A percentile compares a stretch with the other conserved stretches of the same genome.
Evolutionary conservation across 2,329 filamentous ascomycete genomes (phyloP).

Genomic region (Niveomyces coronatus): DNA sequence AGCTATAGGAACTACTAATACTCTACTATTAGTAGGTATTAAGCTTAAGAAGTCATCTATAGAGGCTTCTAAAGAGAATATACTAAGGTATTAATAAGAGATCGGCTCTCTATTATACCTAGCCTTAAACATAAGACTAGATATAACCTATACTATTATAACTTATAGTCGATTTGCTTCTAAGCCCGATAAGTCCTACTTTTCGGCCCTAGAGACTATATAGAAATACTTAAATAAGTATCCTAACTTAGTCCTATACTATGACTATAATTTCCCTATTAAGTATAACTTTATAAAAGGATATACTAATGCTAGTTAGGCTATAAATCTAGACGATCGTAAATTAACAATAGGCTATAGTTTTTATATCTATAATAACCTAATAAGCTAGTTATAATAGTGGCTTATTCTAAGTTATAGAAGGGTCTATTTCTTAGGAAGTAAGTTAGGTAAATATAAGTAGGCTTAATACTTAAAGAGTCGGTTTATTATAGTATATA

Average conservation of each 20-base stretch:
- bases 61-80: constrained; percentile 3
- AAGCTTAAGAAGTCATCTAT: constrained; percentile 1
- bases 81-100: constrained; percentile 1
- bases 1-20: constrained; percentile 4
- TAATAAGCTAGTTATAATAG: neutral
- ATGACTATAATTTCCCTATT: constrained; percentile 4
- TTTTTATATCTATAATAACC: constrained; percentile 3
- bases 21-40: neutral
- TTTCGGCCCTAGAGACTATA: constrained; percentile 2
- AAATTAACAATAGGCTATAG: neutral
- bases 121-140: constrained; percentile 2
- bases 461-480: too few relatives aligned
- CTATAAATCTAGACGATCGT: neutral
- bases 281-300: neutral
- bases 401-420: too few relatives aligned
- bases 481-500: too few relatives aligned
- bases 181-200: constrained; percentile 2
- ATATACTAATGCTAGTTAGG: neutral
- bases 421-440: too few relatives aligned
- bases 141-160: constrained; percentile 2
- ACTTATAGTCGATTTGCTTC: neutral
- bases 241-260: neutral
- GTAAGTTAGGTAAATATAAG: too few relatives aligned
- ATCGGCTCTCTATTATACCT: constrained; percentile 3
- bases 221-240: constrained; percentile 5